These are phyloP conservation scores for Pseudocercospora cruenta DNA, from an alignment of 2,329 filamentous ascomycete genomes.

Conservation along the genomic window DNA sequence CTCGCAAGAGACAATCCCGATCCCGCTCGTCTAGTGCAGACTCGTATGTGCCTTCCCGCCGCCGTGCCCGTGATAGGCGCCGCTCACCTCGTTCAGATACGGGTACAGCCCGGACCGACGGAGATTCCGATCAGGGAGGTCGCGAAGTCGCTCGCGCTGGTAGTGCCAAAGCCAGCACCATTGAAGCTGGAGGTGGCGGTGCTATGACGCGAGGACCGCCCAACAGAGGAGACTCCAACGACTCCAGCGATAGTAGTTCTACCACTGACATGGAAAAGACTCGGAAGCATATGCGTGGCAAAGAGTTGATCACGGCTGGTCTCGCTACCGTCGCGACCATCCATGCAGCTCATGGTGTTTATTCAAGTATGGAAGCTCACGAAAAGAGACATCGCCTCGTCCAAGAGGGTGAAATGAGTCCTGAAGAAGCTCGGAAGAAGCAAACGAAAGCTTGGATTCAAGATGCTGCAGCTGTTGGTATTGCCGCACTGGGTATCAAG, in stretches of 20 bases:
- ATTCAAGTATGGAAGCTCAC: conserved; percentile 65
- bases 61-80: conserved; percentile 45
- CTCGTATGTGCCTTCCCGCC: conserved; percentile 56
- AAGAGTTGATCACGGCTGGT: conserved; percentile 67
- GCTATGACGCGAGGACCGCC: conserved; percentile 23
- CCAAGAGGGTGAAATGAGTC: conserved; percentile 65
- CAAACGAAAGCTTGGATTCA: conserved; percentile 66
- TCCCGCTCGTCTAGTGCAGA: conserved; percentile 53
- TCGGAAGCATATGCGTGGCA: conserved; percentile 67
- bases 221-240: conserved; percentile 21
- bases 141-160: conserved; percentile 42
- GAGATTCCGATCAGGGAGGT: conserved; percentile 33
- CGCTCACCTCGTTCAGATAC: conserved; percentile 46
- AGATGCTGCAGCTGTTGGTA: conserved; percentile 67
- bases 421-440: conserved; percentile 64
- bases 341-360: conserved; percentile 68
- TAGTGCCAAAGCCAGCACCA: conserved; percentile 49
- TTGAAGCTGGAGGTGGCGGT: conserved; percentile 43
- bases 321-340: conserved; percentile 70
- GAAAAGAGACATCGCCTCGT: conserved; percentile 63
- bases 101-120: conserved; percentile 42
- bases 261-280: conserved; percentile 62
- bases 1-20: conserved; percentile 52
- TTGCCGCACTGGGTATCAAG: conserved; percentile 70
- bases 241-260: conserved; percentile 40